Conservation (phyloP, 345 rosid genomes). For the Populus alba region DNA sequence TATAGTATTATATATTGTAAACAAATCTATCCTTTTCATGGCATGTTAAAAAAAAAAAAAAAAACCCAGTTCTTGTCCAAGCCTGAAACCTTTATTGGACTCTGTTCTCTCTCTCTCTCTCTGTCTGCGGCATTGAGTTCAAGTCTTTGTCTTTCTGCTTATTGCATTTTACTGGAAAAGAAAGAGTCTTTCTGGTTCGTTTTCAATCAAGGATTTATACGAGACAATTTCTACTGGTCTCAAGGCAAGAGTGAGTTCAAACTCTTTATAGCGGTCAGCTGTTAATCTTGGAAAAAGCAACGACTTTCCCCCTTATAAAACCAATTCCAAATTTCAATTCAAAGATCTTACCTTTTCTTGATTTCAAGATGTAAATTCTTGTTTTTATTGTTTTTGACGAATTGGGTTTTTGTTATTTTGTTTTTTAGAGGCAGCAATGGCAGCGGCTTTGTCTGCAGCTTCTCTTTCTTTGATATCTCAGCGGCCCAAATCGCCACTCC, state of each 20-base stretch:
- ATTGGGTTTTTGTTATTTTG: background rate
- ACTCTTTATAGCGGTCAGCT: background rate
- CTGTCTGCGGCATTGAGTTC: background rate
- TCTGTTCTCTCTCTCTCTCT: background rate
- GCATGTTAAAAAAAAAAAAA: background rate
- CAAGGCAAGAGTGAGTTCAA: background rate
- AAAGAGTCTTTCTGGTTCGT: background rate
- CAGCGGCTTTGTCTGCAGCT: background rate
- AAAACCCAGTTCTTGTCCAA: background rate
- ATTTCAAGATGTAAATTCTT: background rate
- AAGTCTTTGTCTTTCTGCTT: background rate
- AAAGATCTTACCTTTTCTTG: background rate
- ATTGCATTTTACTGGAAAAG: background rate
- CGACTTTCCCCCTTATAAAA: background rate
- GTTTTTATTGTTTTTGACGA: background rate
- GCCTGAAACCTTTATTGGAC: background rate
- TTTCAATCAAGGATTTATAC: background rate
- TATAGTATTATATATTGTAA: too few relatives aligned
- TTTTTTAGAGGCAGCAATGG: background rate
- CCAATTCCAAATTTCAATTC: background rate
- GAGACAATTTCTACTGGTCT: background rate
- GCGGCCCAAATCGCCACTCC: background rate
- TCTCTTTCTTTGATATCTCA: background rate
- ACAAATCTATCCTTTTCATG: background rate
- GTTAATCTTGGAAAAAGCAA: background rate